Conservation (phyloP, 768 basidiomycete species). For the Tulasnella calospora region DNA sequence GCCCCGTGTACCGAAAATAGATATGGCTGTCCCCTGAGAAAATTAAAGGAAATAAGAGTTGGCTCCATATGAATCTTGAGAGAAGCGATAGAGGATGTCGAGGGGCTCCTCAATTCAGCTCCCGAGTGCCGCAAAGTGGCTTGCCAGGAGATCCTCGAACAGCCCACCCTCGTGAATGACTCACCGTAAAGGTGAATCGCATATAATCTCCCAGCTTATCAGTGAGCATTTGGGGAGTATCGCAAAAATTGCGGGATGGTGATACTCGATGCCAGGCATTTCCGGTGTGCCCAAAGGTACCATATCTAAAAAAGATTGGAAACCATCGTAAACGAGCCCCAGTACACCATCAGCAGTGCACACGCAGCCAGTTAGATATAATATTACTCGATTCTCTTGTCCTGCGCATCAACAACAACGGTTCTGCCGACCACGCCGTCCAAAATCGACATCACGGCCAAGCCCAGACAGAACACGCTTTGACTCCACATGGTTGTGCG, state of each 20-base stretch:
- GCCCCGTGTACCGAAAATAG: constrained; percentile 1
- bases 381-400: neutral
- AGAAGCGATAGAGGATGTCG: too few species aligned
- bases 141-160: neutral
- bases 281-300: too few species aligned
- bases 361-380: too few species aligned
- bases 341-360: too few species aligned
- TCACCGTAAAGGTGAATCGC: neutral
- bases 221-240: neutral
- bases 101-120: too few species aligned
- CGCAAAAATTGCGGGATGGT: too few species aligned
- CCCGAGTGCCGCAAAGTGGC: too few species aligned
- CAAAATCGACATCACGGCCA: neutral
- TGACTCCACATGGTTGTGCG: too few species aligned
- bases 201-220: neutral
- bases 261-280: too few species aligned
- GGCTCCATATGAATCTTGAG: neutral
- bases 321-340: neutral
- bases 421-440: neutral
- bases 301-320: too few species aligned
- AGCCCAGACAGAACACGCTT: neutral
- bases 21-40: neutral
- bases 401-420: neutral
- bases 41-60: neutral
- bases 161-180: too few species aligned